These are phyloP conservation scores for Colletotrichum ledebouriae DNA, from an alignment of 2,329 filamentous ascomycete species.

Conservation along the genomic window DNA sequence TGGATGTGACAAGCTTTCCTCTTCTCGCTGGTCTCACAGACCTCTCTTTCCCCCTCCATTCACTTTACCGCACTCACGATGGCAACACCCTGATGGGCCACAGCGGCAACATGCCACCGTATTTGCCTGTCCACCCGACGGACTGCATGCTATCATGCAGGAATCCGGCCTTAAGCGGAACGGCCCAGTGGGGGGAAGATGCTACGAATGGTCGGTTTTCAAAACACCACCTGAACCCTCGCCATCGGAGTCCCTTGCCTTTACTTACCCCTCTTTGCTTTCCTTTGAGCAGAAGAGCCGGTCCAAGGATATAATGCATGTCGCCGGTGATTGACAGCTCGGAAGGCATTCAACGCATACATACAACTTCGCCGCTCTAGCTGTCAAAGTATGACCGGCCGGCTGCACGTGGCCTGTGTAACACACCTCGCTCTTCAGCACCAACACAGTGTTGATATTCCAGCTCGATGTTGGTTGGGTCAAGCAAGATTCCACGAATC, in stretches of 20 bases:
- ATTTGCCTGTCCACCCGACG: conserved; percentile 28
- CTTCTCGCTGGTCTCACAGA: not conserved
- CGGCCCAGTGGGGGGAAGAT: conserved; percentile 4
- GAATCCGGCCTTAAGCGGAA: conserved; percentile 22
- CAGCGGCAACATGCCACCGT: conserved; percentile 5
- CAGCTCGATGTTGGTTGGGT: not conserved
- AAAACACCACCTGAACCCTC: conserved; percentile 25
- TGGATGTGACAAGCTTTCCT: too few species aligned
- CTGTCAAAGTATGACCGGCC: conserved; percentile 7
- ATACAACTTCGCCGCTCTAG: not conserved
- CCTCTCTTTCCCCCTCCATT: not conserved
- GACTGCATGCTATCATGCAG: conserved; percentile 35
- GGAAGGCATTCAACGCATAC: not conserved
- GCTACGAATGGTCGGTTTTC: conserved; percentile 31
- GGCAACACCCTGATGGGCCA: not conserved
- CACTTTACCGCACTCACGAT: not conserved
- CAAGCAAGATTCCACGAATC: not conserved
- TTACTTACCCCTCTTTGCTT: conserved; percentile 3
- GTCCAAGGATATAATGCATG: not conserved
- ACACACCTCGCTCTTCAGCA: conserved; percentile 11
- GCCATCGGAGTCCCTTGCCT: not conserved
- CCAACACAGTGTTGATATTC: conserved; percentile 10
- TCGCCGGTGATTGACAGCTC: conserved; percentile 20
- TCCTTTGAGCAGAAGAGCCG: not conserved
- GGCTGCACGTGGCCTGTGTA: conserved; percentile 20